Percentiles rank a stretch among this genome's conserved stretches.
Evolutionary conservation across 805 yeast species (phyloP).

Genomic region (Wickerhamiella occidentalis): DNA sequence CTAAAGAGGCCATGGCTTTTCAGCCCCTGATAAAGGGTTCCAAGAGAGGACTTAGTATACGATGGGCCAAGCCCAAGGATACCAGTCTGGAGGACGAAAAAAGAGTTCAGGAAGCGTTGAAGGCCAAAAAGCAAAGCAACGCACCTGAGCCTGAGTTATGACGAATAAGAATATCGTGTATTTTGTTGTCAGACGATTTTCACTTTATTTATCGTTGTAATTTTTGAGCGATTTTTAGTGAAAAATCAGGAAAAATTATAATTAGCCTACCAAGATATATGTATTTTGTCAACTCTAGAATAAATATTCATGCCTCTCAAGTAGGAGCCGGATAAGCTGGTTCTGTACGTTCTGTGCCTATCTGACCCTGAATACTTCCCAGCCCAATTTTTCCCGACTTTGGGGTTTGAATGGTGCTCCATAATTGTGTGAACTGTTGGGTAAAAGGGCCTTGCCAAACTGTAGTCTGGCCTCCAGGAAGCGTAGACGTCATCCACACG

Average conservation of each 20-base stretch:
- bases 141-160: too few relatives aligned
- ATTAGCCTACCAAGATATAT: too few relatives aligned
- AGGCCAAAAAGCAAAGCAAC: too few relatives aligned
- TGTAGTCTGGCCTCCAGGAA: neutral
- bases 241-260: too few relatives aligned
- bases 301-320: too few relatives aligned
- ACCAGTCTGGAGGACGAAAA: neutral
- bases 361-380: neutral
- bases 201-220: neutral
- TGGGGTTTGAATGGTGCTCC: neutral
- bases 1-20: slow-evolving; percentile 85
- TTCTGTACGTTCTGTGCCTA: neutral
- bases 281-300: too few relatives aligned
- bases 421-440: neutral
- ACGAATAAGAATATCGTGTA: too few relatives aligned
- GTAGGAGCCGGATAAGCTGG: neutral
- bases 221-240: too few relatives aligned
- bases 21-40: slow-evolving; percentile 31
- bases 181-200: too few relatives aligned
- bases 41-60: neutral
- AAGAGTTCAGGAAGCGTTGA: neutral
- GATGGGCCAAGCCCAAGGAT: slow-evolving; percentile 4
- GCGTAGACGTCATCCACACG: slow-evolving; percentile 2
- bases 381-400: slow-evolving; percentile 3
- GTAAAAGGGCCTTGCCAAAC: slow-evolving; percentile 1